Evolutionary conservation across 1,139 yeast species (phyloP), one percentile per base, ranked within the genome.

Genomic region (Yamadazyma kanchanaburiensis): DNA sequence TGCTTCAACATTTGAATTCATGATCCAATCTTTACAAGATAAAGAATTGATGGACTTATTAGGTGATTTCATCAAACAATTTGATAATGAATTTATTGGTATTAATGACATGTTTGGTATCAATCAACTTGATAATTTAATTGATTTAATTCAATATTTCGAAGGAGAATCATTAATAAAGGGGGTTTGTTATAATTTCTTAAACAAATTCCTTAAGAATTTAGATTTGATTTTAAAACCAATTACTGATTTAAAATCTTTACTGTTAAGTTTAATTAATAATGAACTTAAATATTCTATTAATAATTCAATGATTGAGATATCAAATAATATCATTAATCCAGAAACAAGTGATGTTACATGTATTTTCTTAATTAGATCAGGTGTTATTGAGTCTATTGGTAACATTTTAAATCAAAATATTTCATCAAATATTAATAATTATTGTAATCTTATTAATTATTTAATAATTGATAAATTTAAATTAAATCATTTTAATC

Each of bases 381-480:
- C 17, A 14, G 22, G 13, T 5, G 14, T 23, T 8, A n/a, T 30
- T 14, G 22, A 26, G 9, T 7, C 19, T n/a, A 21, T 24, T 11
- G 10, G 15, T 10, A 13, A 22, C 6, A 13, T 30, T 12, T 12
- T 25, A 12, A 15, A 26, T 11, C 21, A 17, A 9, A 12, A 12
- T 8, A 12, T 14, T 3, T 12, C 22, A 10, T 21, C 20, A 8
- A 2, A 22, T 11, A 17, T 27, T 12, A 17, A 15, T 5, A 13
- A 20, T 13, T 32, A 28, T 18, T 24, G 27, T 19, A 22, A 27
- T 11, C 19, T 32, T n/a, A 32, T 37, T 5, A 22, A 17, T 3
- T 32, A 27, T 17, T 11, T 37, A n/a, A 12, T 30, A 5, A 12
- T 30, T 11, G 38, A 37, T 8, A 30, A 17, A 14, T 19, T 30